Conservation (phyloP, 164 flowering plant genomes). For the Nelumbo lutea region DNA sequence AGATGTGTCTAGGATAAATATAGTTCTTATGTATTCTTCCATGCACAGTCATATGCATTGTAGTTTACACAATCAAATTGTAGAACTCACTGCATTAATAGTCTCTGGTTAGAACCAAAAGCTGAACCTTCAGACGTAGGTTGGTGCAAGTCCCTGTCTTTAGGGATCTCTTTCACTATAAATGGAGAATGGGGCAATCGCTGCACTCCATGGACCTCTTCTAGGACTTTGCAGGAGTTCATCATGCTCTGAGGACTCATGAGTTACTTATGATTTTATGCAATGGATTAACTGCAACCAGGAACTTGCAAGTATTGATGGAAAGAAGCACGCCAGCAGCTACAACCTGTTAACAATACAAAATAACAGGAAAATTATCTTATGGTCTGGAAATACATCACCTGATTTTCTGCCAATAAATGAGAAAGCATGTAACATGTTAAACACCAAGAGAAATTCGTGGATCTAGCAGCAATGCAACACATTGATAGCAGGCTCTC, state of each 20-base stretch:
- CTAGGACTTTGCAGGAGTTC: conserved; percentile 34
- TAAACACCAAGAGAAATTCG: background rate
- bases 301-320: background rate
- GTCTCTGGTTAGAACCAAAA: conserved; percentile 33
- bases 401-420: background rate
- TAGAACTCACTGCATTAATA: conserved; percentile 52
- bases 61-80: conserved; percentile 2
- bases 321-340: conserved; percentile 1
- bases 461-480: background rate
- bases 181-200: conserved; percentile 64
- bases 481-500: background rate
- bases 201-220: conserved; percentile 77
- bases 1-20: background rate
- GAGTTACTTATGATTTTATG: conserved; percentile 4
- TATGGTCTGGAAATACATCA: background rate
- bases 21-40: background rate
- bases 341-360: conserved; percentile 7
- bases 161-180: conserved; percentile 36
- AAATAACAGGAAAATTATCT: background rate
- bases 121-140: conserved; percentile 22
- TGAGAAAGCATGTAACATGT: background rate
- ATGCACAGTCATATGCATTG: background rate
- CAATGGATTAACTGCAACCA: conserved; percentile 10
- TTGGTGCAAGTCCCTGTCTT: conserved; percentile 27
- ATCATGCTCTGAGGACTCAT: conserved; percentile 47